Base-by-base conservation (phyloP, 2,329 filamentous ascomycete genomes). In the Boeremia exigua region DNA sequence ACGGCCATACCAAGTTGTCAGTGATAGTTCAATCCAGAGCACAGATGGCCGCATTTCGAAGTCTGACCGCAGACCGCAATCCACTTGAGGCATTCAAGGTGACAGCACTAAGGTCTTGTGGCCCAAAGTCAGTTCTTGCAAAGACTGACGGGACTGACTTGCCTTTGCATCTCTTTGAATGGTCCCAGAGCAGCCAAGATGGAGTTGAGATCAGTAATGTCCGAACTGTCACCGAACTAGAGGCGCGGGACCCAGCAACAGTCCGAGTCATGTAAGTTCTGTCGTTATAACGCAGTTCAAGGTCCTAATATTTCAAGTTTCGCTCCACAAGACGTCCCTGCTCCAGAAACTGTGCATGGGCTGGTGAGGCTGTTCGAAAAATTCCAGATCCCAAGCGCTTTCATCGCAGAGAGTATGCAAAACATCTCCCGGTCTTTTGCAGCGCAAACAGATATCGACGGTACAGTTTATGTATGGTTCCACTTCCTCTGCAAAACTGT, bases 401-500 rank as follows among this genome's bases (percentile, higher is more conserved):
- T 72, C 27, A 37, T 72, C 0, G 55, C 61, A 1, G 70, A 72
- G 37, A 53, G 69, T 11, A 40, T 67, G 8, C 63, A 69, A 23
- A 54, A 51, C n/a, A 63, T 67, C 12, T 67, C 69, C 17, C 66
- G 70, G 19, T 71, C 69, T 0, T 72, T 72, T 40, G 67, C 67
- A n/a, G 58, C 53, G 10, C 59, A 56, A 15, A 60, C 48, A 30
- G 62, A 67, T 27, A 48, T 51, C 1, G 52, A 65, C 37, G 61
- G 59, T 4, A 64, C 61, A 5, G 46, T 44, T 6, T 63, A 59
- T 23, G 49, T 65, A 1, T 73, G 69, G 68, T 71, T 72, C 28
- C 70, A 74, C 40, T 62, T 70, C 28, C 57, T 74, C n/a, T 65
- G 60, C 28, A 71, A 71, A 28, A 60, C 63, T 19, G 38, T 71